Base-by-base conservation (phyloP, 2,329 filamentous ascomycete species). In the Seiridium cupressi region DNA sequence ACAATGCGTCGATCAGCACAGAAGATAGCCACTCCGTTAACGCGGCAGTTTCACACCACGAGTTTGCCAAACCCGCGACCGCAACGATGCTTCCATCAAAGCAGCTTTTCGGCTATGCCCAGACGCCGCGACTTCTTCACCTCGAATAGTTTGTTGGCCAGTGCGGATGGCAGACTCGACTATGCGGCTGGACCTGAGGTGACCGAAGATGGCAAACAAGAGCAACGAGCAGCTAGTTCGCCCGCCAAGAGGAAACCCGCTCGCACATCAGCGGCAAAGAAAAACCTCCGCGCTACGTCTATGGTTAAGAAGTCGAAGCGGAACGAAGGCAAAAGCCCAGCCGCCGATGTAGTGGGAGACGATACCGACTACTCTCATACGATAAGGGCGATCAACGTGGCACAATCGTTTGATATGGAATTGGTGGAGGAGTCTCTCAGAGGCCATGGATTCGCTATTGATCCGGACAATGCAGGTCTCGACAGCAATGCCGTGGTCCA, bases 271-370 rank as follows among this genome's bases (percentile, higher is more conserved):
- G 76, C 77, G 3, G 74, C 85, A 49, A 90, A 92, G 65, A 90
- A 92, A 65, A 90, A 89, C 63, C 80, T 97, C 38, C 87, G 94
- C 59, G 85, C 93, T 61, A 92, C 96, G 10, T 92, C 93, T 38
- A 90, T 92, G 18, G 92, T 93, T 18, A 92, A 97, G 70, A 81
- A 81, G 63, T 74, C 78, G n/a, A 76, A 68, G 40, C 66, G 78
- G 57, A 70, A 71, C 56, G 67, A 66, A 26, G 46, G 65, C 26
- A 69, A 70, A 51, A 51, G 71, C 4, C 61, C 61, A 4, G 55
- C 55, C 36, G 66, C 66, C 36, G 63, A 64, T 47, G 54, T 54
- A 34, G 54, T 61, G 5, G 61, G 61, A 38, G 55, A 59, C 3
- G 76, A 76, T 73, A 61, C 75, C 70, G 64, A 82, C 74, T 64